Evolutionary conservation across 768 basidiomycete species (phyloP), one percentile per base, ranked within the genome.

Genomic region (Tulasnella sp.): DNA sequence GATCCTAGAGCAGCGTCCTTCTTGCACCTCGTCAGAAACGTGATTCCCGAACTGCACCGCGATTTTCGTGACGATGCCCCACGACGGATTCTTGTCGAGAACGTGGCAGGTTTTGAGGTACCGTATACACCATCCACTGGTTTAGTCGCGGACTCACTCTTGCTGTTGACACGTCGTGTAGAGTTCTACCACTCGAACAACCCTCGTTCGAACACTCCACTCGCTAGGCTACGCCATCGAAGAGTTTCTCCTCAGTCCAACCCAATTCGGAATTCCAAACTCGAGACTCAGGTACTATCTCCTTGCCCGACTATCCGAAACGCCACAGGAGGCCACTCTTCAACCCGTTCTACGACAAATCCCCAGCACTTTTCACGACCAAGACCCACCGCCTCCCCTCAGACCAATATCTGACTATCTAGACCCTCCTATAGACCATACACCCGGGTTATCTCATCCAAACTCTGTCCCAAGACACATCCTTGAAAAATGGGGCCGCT

Each of bases 91-190:
- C 73, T 89, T 9, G 71, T 90, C 7, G 87, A 89, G 65, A 89
- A 89, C 62, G 87, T 90, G 3, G 84, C 81, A 8, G 86, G 85
- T 6, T 89, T 89, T 62, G 84, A 86, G 79, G 86, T 37, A 37
- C 36, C n/a, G 9, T 37, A 37, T 9, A n/a, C 36, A 48, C 14
- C 14, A 11, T 57, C 19, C 37, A 23, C 25, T 14, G 21, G 1
- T 29, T 23, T 9, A 19, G 27, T 43, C 35, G 35, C 34, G 29
- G 41, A 64, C 48, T 57, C 23, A 63, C 52, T 9, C 32, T 35
- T 61, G 9, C 17, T 53, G 9, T 43, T 23, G 14, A 23, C 17
- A 29, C 14, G 23, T 6, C 31, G 4, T 15, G 49, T 66, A 90
- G 86, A 70, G 71, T 6, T 89, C 86, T 1, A 76, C 67, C 23